phyloP scores from a whole-genome alignment of 192 early-diverging fungal genomes.

The Coemansia sp. region DNA sequence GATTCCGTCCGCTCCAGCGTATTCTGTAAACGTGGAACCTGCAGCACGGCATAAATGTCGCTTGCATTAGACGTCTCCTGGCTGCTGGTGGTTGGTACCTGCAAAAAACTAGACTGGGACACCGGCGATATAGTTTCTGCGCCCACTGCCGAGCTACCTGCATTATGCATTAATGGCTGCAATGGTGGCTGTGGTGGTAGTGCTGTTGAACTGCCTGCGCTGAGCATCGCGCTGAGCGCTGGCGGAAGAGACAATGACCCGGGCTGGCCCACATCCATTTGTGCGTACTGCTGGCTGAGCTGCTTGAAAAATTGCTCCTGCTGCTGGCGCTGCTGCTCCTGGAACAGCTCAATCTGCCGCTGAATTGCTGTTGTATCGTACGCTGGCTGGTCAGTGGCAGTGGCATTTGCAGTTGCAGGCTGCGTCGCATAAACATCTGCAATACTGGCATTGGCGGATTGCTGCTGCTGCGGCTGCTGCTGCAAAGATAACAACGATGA shows the following conservation, averaged over 20 bases:
- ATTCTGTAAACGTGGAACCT: no score
- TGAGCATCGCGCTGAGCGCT: no score
- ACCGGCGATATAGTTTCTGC: not conserved
- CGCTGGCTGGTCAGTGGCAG: not conserved
- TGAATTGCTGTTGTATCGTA: constrained; percentile 15
- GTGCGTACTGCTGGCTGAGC: constrained; percentile 32
- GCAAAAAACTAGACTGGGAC: not conserved
- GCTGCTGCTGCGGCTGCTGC: no score
- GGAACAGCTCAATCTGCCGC: constrained; percentile 39
- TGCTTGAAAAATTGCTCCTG: constrained; percentile 46
- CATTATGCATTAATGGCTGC: not conserved
- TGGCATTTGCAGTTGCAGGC: not conserved
- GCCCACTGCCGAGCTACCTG: not conserved
- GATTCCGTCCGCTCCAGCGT: not conserved
- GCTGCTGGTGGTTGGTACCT: no score
- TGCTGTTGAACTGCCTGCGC: no score
- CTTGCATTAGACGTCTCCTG: no score
- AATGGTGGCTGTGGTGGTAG: no score
- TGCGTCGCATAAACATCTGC: no score
- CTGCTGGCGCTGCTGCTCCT: constrained; percentile 47
- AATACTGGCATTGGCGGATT: no score
- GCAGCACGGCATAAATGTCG: no score
- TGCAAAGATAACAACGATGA: no score
- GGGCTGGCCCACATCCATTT: constrained; percentile 8
- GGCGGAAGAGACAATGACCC: no score